Base-by-base conservation (phyloP, 345 rosid species). In the Eucalyptus grandis region DNA sequence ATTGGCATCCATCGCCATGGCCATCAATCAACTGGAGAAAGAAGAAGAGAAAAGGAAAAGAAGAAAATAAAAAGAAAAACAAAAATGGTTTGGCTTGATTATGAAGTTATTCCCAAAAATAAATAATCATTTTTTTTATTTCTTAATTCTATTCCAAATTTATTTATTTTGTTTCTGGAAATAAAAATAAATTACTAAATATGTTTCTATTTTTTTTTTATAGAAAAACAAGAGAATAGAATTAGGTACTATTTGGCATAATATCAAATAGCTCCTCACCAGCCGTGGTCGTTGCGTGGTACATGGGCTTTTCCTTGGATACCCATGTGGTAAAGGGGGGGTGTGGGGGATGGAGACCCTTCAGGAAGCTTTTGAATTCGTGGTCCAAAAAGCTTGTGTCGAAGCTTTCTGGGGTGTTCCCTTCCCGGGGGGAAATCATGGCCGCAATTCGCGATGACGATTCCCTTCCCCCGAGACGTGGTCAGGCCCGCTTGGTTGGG, bases 1-100 rank as follows among this genome's bases (percentile, higher is more conserved):
- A 53, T 53, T 2, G 0, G 2, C 2, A 8, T 0, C 58, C 11
- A 53, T 53, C 11, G 0, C 58, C 26, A 53, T 53, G 58, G 26
- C 26, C 11, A 53, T 0, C 5, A 0, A 53, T 4, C 26, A 53
- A 53, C 58, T 53, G 21, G 4, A 53, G 26, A 53, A 53, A 53
- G 24, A 3, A 8, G 11, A 53, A 53, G 10, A 8, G 10, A 53
- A 53, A 53, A 53, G 4, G 56, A 53, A 7, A 8, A 53, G 2
- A 53, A 21, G 5, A 53, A 21, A 21, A 19, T 0, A 53, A 53
- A 53, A 19, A 24, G 19, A 5, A 53, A 19, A 53, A 19, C 24
- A 19, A 53, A 51, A 8, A 21, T 53, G 58, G 1, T 8, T 53
- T 21, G 26, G 11, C 26, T 53, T 21, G 58, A 53, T 53, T 21